phyloP scores from a whole-genome alignment of 495 filamentous ascomycete genomes.

The Lasiosphaeria hispida region DNA sequence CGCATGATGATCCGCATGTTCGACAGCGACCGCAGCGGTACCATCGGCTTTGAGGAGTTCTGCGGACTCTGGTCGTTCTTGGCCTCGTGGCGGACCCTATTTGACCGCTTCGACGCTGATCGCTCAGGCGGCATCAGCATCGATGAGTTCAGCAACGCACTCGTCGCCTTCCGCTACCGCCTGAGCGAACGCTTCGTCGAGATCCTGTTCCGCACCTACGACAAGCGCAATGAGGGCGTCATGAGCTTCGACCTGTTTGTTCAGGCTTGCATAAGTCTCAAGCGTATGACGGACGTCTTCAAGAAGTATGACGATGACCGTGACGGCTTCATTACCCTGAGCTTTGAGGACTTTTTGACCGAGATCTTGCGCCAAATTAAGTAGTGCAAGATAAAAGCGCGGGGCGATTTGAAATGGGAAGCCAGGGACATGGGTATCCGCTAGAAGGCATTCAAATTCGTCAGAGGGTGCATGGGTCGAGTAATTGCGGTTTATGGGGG shows the following conservation, averaged over 20 bases:
- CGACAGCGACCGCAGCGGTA: slow-evolving; percentile 82
- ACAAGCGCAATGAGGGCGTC: slow-evolving; percentile 58
- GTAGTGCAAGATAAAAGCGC: no score
- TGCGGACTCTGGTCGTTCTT: slow-evolving; percentile 94
- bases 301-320: slow-evolving; percentile 98
- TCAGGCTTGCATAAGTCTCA: slow-evolving; percentile 92
- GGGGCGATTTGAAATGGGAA: no score
- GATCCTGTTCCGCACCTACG: slow-evolving; percentile 68
- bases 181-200: slow-evolving; percentile 78
- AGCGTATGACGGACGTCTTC: slow-evolving; percentile 98
- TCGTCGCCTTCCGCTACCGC: slow-evolving; percentile 92
- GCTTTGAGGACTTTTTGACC: slow-evolving; percentile 78
- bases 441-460: not conserved
- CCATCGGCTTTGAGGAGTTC: slow-evolving; percentile 93
- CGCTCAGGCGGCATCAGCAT: slow-evolving; percentile 80
- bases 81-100: slow-evolving; percentile 86
- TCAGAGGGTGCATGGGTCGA: not conserved
- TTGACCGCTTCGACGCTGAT: slow-evolving; percentile 94
- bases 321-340: slow-evolving; percentile 84
- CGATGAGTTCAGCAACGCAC: slow-evolving; percentile 84
- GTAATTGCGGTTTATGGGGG: not conserved
- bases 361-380: slow-evolving; percentile 54
- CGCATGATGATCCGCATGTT: slow-evolving; percentile 99
- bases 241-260: slow-evolving; percentile 98
- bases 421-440: not conserved